These are phyloP conservation scores for Heritiera fomes DNA, from an alignment of 345 rosid genomes.

Conservation along the genomic window DNA sequence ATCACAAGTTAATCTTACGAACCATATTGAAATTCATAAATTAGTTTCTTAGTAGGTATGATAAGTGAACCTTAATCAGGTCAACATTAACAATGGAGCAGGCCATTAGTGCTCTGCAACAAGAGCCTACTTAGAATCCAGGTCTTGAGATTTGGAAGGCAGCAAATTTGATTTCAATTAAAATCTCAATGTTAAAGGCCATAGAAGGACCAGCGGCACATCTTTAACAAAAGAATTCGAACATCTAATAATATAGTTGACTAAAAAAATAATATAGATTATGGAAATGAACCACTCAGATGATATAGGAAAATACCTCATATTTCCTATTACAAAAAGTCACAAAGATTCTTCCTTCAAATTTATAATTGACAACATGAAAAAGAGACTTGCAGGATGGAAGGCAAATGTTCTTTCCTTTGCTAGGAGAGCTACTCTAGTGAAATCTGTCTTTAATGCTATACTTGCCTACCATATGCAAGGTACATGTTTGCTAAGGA, in stretches of 20 bases:
- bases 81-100: neutral
- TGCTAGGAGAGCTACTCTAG: too few relatives aligned
- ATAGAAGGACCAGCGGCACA: constrained; percentile 3
- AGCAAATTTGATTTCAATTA: neutral
- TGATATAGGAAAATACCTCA: too few relatives aligned
- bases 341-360: too few relatives aligned
- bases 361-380: too few relatives aligned
- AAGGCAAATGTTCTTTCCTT: too few relatives aligned
- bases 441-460: too few relatives aligned
- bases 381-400: too few relatives aligned
- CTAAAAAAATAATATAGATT: neutral
- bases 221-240: neutral
- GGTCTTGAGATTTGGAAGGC: neutral
- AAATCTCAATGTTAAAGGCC: neutral
- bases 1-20: neutral
- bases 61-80: neutral
- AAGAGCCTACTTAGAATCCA: neutral
- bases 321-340: too few relatives aligned
- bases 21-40: neutral
- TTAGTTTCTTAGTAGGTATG: neutral
- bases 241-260: neutral
- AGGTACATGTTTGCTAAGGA: too few relatives aligned
- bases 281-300: neutral
- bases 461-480: too few relatives aligned
- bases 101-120: neutral